Conservation (phyloP, 192 early-diverging fungal species). For the Dispira parvispora region DNA sequence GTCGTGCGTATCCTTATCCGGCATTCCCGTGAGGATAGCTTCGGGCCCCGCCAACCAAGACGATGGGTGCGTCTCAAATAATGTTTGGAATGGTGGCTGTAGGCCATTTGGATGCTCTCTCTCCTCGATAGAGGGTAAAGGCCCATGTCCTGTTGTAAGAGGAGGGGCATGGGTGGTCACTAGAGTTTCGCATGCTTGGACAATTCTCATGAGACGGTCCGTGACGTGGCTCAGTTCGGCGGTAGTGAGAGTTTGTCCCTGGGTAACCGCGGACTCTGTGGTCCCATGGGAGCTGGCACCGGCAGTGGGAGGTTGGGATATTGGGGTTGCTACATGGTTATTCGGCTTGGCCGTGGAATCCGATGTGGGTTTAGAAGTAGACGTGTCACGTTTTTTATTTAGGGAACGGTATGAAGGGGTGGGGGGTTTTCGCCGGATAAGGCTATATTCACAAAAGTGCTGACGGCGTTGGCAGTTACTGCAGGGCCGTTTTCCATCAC, state of each 20-base stretch:
- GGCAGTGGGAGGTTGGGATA: neutral
- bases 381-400: neutral
- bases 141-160: neutral
- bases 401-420: conserved; percentile 5
- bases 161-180: too few relatives aligned
- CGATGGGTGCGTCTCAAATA: neutral
- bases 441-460: conserved; percentile 2
- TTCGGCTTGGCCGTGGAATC: neutral
- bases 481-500: conserved; percentile 3
- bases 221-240: neutral
- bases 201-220: too few relatives aligned
- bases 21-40: neutral
- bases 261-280: neutral
- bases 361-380: neutral
- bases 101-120: neutral
- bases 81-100: neutral
- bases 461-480: conserved; percentile 1
- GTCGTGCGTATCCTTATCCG: neutral
- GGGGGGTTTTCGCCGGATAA: conserved; percentile 3
- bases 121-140: neutral
- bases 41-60: neutral
- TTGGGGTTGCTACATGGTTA: too few relatives aligned
- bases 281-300: neutral
- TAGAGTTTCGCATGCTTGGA: too few relatives aligned
- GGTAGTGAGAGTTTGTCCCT: neutral